These are phyloP conservation scores for Chenopodium berlandieri DNA, from an alignment of 148 eudicot genomes.

Conservation along the genomic window DNA sequence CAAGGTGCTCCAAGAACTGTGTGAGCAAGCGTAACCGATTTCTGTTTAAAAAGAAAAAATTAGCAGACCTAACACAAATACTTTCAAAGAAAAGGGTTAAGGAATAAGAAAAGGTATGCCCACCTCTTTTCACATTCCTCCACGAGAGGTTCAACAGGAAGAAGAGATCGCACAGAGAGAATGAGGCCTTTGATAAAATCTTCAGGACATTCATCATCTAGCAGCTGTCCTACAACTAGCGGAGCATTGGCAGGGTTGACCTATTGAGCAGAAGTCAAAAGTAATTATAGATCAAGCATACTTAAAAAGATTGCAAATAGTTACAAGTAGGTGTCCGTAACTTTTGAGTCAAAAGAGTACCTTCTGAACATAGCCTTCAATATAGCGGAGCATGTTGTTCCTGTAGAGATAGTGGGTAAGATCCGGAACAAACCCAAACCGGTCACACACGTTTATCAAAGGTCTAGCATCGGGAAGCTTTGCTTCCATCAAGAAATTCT, in stretches of 20 bases:
- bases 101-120: neutral
- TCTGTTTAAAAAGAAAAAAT: conserved; percentile 42
- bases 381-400: conserved; percentile 94
- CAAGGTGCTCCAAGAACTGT: conserved; percentile 95
- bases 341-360: conserved; percentile 25
- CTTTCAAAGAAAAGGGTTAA: neutral
- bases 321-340: neutral
- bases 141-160: conserved; percentile 94
- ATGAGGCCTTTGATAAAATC: conserved; percentile 96
- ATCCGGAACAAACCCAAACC: conserved; percentile 95
- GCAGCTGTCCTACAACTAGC: conserved; percentile 86
- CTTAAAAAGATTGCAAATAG: neutral
- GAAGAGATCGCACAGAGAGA: conserved; percentile 91
- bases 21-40: conserved; percentile 93
- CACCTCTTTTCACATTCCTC: conserved; percentile 97
- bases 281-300: conserved; percentile 5
- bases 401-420: conserved; percentile 88
- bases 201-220: conserved; percentile 98
- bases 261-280: conserved; percentile 32
- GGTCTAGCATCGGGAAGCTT: conserved; percentile 99
- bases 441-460: conserved; percentile 92
- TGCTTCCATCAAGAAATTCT: conserved; percentile 96
- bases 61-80: neutral
- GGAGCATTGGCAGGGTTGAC: conserved; percentile 98
- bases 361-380: conserved; percentile 99